Conservation (phyloP, 2,329 filamentous ascomycete species). For the Xylaria sp. region DNA sequence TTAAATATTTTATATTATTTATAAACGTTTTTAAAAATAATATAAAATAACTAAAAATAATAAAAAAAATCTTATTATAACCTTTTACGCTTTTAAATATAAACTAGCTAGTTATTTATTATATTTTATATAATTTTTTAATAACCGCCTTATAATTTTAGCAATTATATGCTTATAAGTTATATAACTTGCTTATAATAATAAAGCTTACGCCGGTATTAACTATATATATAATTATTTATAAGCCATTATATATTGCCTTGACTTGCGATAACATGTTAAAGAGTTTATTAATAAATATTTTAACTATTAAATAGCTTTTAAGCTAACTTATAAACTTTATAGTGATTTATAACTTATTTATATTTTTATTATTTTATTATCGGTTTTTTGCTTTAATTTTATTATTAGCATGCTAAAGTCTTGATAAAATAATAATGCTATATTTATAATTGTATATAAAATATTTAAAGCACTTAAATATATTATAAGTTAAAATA, state of each 20-base stretch:
- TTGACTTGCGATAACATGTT: slow-evolving; percentile 1
- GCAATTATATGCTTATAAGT: not conserved
- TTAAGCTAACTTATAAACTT: not conserved
- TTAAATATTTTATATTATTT: not conserved
- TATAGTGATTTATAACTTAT: slow-evolving; percentile 2
- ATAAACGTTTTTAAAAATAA: slow-evolving; percentile 3
- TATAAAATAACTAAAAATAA: slow-evolving; percentile 6
- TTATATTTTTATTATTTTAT: not conserved
- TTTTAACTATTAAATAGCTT: not conserved
- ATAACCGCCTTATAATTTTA: not conserved
- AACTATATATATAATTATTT: slow-evolving; percentile 3
- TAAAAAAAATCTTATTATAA: not conserved
- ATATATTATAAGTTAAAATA: not conserved
- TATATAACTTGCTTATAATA: too few species aligned
- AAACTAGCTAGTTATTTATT: slow-evolving; percentile 3
- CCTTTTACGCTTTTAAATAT: not conserved
- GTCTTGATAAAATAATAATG: not conserved
- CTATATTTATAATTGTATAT: not conserved
- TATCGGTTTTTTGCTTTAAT: not conserved
- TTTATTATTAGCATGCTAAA: not conserved
- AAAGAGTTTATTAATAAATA: not conserved
- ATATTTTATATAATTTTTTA: not conserved
- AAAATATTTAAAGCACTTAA: slow-evolving; percentile 9
- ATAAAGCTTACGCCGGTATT: not conserved
- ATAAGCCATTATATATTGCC: not conserved